phyloP scores from a whole-genome alignment of 768 basidiomycete species.

The Polyporus arcularius region DNA sequence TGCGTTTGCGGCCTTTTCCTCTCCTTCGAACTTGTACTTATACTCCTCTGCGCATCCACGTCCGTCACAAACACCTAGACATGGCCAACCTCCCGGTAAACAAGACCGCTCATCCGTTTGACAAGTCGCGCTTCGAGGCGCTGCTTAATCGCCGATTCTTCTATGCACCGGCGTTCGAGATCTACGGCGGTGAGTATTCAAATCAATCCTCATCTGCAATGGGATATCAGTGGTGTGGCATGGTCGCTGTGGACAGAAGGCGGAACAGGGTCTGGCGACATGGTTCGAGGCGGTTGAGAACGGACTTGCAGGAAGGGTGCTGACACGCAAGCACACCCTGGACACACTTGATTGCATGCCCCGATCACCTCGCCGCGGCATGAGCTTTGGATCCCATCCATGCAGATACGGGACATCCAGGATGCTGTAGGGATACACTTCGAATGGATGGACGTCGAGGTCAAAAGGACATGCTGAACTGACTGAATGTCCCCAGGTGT shows the following conservation, averaged over 20 bases:
- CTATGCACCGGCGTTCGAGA: slow-evolving; percentile 97
- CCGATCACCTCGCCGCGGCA: too few relatives aligned
- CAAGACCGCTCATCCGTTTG: slow-evolving; percentile 85
- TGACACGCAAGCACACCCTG: too few relatives aligned
- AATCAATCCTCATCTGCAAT: background rate
- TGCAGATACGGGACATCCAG: too few relatives aligned
- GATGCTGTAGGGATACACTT: too few relatives aligned
- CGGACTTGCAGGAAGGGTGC: too few relatives aligned
- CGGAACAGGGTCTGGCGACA: background rate
- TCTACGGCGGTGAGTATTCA: slow-evolving; percentile 83
- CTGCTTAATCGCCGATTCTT: slow-evolving; percentile 92
- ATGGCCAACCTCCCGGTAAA: slow-evolving; percentile 48
- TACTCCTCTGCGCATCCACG: slow-evolving; percentile 10
- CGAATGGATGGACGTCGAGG: too few relatives aligned
- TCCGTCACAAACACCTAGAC: slow-evolving; percentile 13
- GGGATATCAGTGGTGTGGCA: background rate
- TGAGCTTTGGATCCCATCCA: too few relatives aligned
- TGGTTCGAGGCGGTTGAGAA: background rate
- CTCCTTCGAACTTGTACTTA: slow-evolving; percentile 18
- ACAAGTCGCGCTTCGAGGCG: slow-evolving; percentile 82
- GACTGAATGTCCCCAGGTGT: slow-evolving; percentile 59
- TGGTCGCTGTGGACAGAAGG: background rate
- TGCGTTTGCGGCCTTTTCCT: slow-evolving; percentile 12
- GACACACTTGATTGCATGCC: too few relatives aligned
- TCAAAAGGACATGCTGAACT: background rate